Evolutionary conservation across 208 protist species (phyloP).

Genomic region (Trypanosoma cruzi): DNA sequence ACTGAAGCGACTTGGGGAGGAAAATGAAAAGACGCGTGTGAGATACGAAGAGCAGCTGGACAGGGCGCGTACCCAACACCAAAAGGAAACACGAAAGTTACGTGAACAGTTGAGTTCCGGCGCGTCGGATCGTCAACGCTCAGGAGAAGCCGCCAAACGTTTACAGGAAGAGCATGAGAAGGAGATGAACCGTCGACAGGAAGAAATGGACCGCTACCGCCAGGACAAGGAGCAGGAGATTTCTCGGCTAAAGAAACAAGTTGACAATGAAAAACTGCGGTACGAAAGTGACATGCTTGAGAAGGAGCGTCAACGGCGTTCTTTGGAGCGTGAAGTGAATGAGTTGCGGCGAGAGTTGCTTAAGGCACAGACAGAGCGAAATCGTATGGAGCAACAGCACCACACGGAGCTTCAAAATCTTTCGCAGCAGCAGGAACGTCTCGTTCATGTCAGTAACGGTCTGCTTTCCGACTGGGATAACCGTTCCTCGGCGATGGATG

Average conservation of each 20-base stretch:
- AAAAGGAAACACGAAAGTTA: slow-evolving; percentile 50
- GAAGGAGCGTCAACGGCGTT: slow-evolving; percentile 63
- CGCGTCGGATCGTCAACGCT: slow-evolving; percentile 38
- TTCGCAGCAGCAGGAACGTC: slow-evolving; percentile 60
- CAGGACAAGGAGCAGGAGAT: slow-evolving; percentile 49
- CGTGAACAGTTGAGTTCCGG: slow-evolving; percentile 40
- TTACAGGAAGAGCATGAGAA: slow-evolving; percentile 51
- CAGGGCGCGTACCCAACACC: slow-evolving; percentile 32
- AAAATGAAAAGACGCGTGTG: slow-evolving; percentile 45
- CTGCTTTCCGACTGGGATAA: slow-evolving; percentile 69
- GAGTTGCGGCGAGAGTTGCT: slow-evolving; percentile 35
- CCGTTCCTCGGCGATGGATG: slow-evolving; percentile 55
- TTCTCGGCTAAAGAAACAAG: slow-evolving; percentile 32
- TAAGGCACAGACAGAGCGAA: slow-evolving; percentile 41
- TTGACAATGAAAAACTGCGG: slow-evolving; percentile 31
- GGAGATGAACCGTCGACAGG: slow-evolving; percentile 34
- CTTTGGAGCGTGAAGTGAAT: slow-evolving; percentile 48
- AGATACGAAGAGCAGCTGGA: slow-evolving; percentile 35
- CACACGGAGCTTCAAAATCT: slow-evolving; percentile 65
- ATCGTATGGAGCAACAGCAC: slow-evolving; percentile 51
- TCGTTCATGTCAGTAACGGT: slow-evolving; percentile 47
- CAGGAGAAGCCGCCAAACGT: slow-evolving; percentile 39
- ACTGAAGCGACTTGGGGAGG: slow-evolving; percentile 40
- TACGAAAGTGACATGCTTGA: slow-evolving; percentile 42
- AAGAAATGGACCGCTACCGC: slow-evolving; percentile 45